Evolutionary conservation across 192 early-diverging fungal species (phyloP).

Genomic region (Coemansia aciculifera): DNA sequence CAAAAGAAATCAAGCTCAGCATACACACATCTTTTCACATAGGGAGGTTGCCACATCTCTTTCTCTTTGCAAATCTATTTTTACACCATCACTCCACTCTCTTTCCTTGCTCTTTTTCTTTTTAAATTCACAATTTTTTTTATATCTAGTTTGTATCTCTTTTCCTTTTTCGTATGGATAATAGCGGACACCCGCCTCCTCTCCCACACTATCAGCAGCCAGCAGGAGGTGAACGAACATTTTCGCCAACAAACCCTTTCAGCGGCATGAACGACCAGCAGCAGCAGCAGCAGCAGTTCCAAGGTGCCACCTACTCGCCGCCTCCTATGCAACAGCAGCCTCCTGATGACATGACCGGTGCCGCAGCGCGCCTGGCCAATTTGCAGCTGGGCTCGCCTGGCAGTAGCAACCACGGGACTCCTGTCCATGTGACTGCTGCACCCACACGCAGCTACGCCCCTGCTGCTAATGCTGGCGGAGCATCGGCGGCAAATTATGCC

Average conservation of each 20-base stretch:
- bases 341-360: constrained; percentile 26
- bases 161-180: neutral
- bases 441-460: constrained; percentile 7
- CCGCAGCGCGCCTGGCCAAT: constrained; percentile 42
- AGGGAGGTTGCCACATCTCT: neutral
- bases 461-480: neutral
- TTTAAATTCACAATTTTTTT: neutral
- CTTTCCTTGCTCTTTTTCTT: neutral
- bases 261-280: constrained; percentile 29
- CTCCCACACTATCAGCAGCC: neutral
- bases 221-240: constrained; percentile 12
- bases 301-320: neutral
- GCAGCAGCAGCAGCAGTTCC: constrained; percentile 13
- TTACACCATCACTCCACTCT: neutral
- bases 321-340: constrained; percentile 10
- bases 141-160: neutral
- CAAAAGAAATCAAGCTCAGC: neutral
- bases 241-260: constrained; percentile 53
- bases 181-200: constrained; percentile 21
- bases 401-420: constrained; percentile 13
- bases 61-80: neutral
- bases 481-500: constrained; percentile 28
- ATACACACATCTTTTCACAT: neutral
- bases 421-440: constrained; percentile 12
- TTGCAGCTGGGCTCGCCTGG: constrained; percentile 37